Evolutionary conservation across 2,329 filamentous ascomycete genomes (phyloP).

Genomic region (Atkinsonella hypoxylon): DNA sequence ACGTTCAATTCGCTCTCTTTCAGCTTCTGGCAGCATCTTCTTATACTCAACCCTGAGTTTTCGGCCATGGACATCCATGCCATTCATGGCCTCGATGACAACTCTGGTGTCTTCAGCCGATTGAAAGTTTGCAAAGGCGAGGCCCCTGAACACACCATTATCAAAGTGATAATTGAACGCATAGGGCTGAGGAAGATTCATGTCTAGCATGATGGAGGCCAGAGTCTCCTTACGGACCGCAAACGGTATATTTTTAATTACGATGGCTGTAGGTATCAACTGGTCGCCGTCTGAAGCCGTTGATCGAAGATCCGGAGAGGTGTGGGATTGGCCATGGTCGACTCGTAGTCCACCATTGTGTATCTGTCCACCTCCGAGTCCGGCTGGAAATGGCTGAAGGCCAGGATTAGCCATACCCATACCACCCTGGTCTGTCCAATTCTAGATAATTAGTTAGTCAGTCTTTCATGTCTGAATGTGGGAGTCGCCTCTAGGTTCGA

Average conservation of each 20-base stretch:
- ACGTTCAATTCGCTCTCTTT: constrained; percentile 88
- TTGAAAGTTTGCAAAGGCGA: constrained; percentile 97
- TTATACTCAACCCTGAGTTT: constrained; percentile 98
- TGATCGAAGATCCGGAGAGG: constrained; percentile 29
- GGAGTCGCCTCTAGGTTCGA: background rate
- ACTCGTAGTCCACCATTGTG: constrained; percentile 31
- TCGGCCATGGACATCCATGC: constrained; percentile 86
- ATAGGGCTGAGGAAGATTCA: constrained; percentile 88
- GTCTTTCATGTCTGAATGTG: background rate
- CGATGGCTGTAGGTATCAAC: constrained; percentile 93
- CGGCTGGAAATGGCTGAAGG: constrained; percentile 23
- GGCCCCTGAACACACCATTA: constrained; percentile 87
- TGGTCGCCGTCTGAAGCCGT: constrained; percentile 56
- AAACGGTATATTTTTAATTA: constrained; percentile 99
- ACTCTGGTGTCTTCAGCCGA: constrained; percentile 85
- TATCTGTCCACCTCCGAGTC: constrained; percentile 24
- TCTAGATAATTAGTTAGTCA: constrained; percentile 21
- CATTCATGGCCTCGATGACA: constrained; percentile 90
- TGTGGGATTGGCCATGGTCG: constrained; percentile 27
- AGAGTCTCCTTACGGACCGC: constrained; percentile 95
- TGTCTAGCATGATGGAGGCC: constrained; percentile 83
- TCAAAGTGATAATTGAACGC: constrained; percentile 99
- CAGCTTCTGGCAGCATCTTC: constrained; percentile 94
- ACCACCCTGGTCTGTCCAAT: constrained; percentile 37
- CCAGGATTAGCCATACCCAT: constrained; percentile 29